Percentiles rank a stretch among this genome's conserved stretches.
Conservation (phyloP, 345 rosid species). For the Eucalyptus pauciflora region DNA sequence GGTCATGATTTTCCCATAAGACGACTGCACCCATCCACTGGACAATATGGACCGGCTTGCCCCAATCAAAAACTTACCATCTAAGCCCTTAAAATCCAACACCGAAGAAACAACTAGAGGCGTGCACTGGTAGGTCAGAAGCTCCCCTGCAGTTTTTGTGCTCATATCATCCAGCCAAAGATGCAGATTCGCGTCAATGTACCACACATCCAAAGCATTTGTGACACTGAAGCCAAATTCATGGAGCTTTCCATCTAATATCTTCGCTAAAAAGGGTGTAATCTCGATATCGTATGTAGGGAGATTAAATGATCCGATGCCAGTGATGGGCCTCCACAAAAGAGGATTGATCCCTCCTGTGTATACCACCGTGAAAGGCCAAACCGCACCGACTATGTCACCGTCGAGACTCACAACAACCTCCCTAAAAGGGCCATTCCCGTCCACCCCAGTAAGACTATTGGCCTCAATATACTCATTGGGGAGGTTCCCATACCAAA, state of each 20-base stretch:
- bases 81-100: slow-evolving; percentile 30
- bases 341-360: slow-evolving; percentile 85
- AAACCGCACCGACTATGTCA: slow-evolving; percentile 52
- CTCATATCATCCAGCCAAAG: slow-evolving; percentile 60
- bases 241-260: slow-evolving; percentile 64
- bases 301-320: slow-evolving; percentile 69
- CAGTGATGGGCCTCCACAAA: slow-evolving; percentile 78
- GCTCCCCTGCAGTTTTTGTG: slow-evolving; percentile 40
- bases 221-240: slow-evolving; percentile 55
- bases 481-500: slow-evolving; percentile 66
- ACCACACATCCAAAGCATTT: slow-evolving; percentile 80
- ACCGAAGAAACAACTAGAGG: slow-evolving; percentile 22
- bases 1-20: slow-evolving; percentile 51
- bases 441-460: slow-evolving; percentile 26
- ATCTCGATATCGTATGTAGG: slow-evolving; percentile 82
- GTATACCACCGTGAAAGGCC: slow-evolving; percentile 88
- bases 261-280: slow-evolving; percentile 52
- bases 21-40: slow-evolving; percentile 55
- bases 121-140: slow-evolving; percentile 21
- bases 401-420: slow-evolving; percentile 68
- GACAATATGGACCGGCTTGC: slow-evolving; percentile 42
- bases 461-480: slow-evolving; percentile 61
- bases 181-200: slow-evolving; percentile 78
- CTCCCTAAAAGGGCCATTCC: slow-evolving; percentile 94
- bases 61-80: slow-evolving; percentile 45